Percentiles rank a stretch among this genome's conserved stretches.
phyloP scores from a whole-genome alignment of 2,329 filamentous ascomycete genomes.

The Reticulascus tulasneorum region DNA sequence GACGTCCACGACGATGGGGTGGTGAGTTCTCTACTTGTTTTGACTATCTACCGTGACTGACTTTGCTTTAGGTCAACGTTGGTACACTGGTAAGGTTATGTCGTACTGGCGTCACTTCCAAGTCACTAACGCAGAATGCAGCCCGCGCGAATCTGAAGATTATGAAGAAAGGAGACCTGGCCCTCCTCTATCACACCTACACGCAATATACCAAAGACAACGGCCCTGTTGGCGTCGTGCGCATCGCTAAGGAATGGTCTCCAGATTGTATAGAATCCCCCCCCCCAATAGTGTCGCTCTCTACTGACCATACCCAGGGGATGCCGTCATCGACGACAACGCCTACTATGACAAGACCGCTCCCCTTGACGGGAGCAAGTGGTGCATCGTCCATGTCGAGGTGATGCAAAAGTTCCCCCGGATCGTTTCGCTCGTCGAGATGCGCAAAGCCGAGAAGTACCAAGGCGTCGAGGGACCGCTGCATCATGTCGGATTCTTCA shows the following conservation, averaged over 20 bases:
- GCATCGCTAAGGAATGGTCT: slow-evolving; percentile 79
- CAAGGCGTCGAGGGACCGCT: slow-evolving; percentile 61
- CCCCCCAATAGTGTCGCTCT: background rate
- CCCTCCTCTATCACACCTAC: slow-evolving; percentile 97
- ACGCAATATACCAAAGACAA: slow-evolving; percentile 88
- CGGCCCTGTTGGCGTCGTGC: slow-evolving; percentile 83
- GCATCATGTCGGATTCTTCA: no score
- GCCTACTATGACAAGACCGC: slow-evolving; percentile 84
- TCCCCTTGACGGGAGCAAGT: slow-evolving; percentile 51
- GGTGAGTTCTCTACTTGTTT: slow-evolving; percentile 47
- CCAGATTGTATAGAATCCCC: slow-evolving; percentile 60
- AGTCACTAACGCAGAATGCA: slow-evolving; percentile 2
- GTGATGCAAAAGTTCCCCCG: slow-evolving; percentile 76
- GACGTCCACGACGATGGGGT: slow-evolving; percentile 85
- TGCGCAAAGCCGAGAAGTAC: no score
- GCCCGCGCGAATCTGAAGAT: slow-evolving; percentile 85
- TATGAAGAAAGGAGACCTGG: slow-evolving; percentile 88
- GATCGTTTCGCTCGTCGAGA: slow-evolving; percentile 60
- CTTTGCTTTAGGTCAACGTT: slow-evolving; percentile 4
- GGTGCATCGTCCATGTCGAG: slow-evolving; percentile 85
- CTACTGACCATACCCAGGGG: slow-evolving; percentile 7
- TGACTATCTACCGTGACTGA: background rate
- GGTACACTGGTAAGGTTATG: no score
- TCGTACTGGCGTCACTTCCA: no score
- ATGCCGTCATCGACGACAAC: slow-evolving; percentile 35